Percentiles rank a stretch among this genome's conserved stretches.
Conservation (phyloP, 441 rosid genomes). For the Geranium incanum region DNA sequence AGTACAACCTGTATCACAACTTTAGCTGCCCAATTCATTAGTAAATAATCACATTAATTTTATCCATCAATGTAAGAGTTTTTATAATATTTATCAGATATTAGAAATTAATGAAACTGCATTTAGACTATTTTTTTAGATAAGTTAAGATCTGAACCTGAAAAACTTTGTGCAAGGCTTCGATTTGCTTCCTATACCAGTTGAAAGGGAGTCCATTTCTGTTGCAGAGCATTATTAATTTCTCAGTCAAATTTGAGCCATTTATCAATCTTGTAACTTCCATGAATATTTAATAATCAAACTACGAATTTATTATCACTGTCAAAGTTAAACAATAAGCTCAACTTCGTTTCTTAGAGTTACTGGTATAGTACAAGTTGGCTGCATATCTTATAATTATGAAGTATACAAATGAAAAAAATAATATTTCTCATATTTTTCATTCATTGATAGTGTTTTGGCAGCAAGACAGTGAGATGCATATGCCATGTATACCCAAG, state of each 20-base stretch:
- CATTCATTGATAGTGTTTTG: background rate
- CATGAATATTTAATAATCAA: conserved; percentile 21
- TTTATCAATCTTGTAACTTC: conserved; percentile 33
- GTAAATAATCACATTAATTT: conserved; percentile 39
- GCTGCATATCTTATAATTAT: background rate
- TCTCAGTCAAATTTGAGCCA: conserved; percentile 38
- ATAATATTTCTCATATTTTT: background rate
- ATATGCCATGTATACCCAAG: background rate
- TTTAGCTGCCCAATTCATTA: conserved; percentile 47
- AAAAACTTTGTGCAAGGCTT: conserved; percentile 99
- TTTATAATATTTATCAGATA: conserved; percentile 30
- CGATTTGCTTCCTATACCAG: conserved; percentile 99
- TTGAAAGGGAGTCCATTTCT: conserved; percentile 80
- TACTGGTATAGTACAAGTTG: background rate
- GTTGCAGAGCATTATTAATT: conserved; percentile 61
- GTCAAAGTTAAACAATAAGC: background rate
- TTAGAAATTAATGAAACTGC: conserved; percentile 33
- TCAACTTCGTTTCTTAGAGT: conserved; percentile 1
- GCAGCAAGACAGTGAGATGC: background rate
- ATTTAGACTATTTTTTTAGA: conserved; percentile 44
- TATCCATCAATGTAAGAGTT: conserved; percentile 24
- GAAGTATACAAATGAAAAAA: background rate
- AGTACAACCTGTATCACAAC: conserved; percentile 53
- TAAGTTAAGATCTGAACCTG: conserved; percentile 83
- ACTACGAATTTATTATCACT: conserved; percentile 22